A percentile compares a stretch with the other conserved stretches of the same genome.
phyloP scores from a whole-genome alignment of 805 yeast genomes.

The Zygosaccharomyces rouxii region DNA sequence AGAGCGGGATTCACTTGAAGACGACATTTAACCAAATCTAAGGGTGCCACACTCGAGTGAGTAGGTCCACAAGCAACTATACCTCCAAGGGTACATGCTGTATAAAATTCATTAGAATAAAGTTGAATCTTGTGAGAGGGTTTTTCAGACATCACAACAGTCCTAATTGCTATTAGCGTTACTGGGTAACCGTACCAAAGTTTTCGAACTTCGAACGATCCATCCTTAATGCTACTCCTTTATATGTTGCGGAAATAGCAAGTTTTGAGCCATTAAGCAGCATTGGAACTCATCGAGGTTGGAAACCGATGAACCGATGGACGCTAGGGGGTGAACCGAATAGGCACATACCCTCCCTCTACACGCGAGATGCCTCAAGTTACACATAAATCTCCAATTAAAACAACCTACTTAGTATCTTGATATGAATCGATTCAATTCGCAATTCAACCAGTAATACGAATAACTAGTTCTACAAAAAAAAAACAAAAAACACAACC shows the following conservation, averaged over 20 bases:
- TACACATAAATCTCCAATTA: not conserved
- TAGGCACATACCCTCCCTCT: no score
- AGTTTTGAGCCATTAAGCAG: constrained; percentile 8
- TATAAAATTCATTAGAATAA: constrained; percentile 29
- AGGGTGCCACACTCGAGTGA: constrained; percentile 87
- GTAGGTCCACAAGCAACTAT: constrained; percentile 93
- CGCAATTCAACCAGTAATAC: not conserved
- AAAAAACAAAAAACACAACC: no score
- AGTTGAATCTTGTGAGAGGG: constrained; percentile 18
- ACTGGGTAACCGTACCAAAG: not conserved
- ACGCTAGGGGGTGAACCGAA: no score
- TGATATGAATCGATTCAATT: not conserved
- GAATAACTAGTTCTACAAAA: no score
- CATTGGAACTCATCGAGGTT: not conserved
- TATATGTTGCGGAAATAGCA: not conserved
- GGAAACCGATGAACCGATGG: no score
- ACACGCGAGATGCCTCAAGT: no score
- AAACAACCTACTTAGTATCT: not conserved
- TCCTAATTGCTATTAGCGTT: not conserved
- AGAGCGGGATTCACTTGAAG: constrained; percentile 76
- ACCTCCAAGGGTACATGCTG: constrained; percentile 56
- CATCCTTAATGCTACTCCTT: not conserved
- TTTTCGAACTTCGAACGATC: not conserved
- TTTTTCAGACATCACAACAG: not conserved
- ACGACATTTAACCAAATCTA: constrained; percentile 91